Evolutionary conservation across 768 basidiomycete genomes (phyloP).

Genomic region (Sistotremastrum niveocremeum): DNA sequence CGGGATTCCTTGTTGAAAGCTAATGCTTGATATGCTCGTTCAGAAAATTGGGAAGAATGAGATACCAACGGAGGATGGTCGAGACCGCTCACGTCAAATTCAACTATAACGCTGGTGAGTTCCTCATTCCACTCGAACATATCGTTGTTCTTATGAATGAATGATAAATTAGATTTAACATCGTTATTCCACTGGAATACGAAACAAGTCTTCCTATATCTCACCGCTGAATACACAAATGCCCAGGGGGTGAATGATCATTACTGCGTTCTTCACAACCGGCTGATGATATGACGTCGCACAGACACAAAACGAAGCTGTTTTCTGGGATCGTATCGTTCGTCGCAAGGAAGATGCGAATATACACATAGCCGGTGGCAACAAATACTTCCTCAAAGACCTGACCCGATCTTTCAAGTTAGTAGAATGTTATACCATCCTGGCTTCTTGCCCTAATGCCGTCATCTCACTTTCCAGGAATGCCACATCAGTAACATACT

Average conservation of each 20-base stretch:
- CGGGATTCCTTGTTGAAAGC: neutral
- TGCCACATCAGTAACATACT: constrained; percentile 50
- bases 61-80: neutral
- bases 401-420: constrained; percentile 62
- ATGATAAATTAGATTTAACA: constrained; percentile 42
- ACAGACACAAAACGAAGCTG: constrained; percentile 62
- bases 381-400: constrained; percentile 79
- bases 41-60: neutral
- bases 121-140: constrained; percentile 5
- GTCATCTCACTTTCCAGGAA: constrained; percentile 29
- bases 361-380: constrained; percentile 51
- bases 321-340: constrained; percentile 88
- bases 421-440: constrained; percentile 15
- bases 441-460: no score
- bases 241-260: constrained; percentile 39
- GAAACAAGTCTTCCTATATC: constrained; percentile 84
- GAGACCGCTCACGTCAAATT: constrained; percentile 56
- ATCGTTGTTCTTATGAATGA: constrained; percentile 1
- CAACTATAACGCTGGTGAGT: constrained; percentile 65
- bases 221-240: constrained; percentile 74
- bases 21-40: constrained; percentile 4
- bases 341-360: constrained; percentile 64
- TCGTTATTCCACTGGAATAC: constrained; percentile 93
- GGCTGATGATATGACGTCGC: constrained; percentile 7
- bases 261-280: neutral